These are phyloP conservation scores for Sophora flavescens DNA, from an alignment of 306 rosid genomes.

Conservation along the genomic window DNA sequence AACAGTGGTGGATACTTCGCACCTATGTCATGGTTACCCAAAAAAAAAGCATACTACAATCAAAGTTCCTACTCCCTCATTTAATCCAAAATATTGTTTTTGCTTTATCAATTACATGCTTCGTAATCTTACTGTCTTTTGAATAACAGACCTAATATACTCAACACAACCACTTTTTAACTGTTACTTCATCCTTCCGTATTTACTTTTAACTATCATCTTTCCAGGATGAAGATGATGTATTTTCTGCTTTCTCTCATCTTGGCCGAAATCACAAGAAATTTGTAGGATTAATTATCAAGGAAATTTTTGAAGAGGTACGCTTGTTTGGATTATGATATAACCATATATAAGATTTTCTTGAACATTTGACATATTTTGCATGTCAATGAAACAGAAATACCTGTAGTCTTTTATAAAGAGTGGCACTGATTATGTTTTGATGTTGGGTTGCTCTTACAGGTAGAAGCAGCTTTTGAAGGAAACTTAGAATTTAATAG, in stretches of 20 bases:
- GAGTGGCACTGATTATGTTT: slow-evolving; percentile 33
- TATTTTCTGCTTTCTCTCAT: slow-evolving; percentile 71
- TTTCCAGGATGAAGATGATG: slow-evolving; percentile 87
- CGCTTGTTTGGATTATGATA: slow-evolving; percentile 43
- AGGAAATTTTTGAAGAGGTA: slow-evolving; percentile 70
- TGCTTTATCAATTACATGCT: slow-evolving; percentile 22
- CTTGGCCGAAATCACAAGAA: slow-evolving; percentile 79
- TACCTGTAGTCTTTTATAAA: not conserved
- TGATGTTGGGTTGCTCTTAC: slow-evolving; percentile 39
- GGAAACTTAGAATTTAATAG: slow-evolving; percentile 67
- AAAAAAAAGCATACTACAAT: not conserved
- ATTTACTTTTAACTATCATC: slow-evolving; percentile 27
- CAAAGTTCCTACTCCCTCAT: not conserved
- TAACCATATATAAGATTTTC: slow-evolving; percentile 16
- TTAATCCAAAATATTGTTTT: slow-evolving; percentile 13
- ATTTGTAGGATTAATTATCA: slow-evolving; percentile 56
- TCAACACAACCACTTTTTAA: slow-evolving; percentile 5
- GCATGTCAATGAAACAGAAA: slow-evolving; percentile 34
- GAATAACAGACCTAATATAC: not conserved
- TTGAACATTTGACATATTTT: not conserved
- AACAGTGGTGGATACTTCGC: too few species aligned
- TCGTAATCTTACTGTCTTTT: slow-evolving; percentile 12
- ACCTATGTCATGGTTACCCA: too few species aligned
- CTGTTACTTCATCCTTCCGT: slow-evolving; percentile 16
- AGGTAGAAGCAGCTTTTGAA: slow-evolving; percentile 75